Evolutionary conservation across 1,284 basidiomycete genomes (phyloP).

Genomic region (Trametes versicolor): DNA sequence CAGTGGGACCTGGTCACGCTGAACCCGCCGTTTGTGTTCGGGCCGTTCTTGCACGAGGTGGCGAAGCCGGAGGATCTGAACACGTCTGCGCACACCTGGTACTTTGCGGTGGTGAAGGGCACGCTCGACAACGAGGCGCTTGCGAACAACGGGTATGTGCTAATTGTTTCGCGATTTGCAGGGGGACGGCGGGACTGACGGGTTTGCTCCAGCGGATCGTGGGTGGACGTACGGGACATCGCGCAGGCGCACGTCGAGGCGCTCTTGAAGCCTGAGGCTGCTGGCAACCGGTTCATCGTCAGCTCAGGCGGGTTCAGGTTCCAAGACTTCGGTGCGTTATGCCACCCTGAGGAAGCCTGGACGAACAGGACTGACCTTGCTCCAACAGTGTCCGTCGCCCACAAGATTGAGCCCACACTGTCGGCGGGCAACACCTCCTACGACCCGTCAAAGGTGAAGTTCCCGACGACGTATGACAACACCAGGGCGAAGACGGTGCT

Average conservation of each 20-base stretch:
- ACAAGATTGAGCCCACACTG: conserved; percentile 34
- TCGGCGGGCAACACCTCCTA: conserved; percentile 36
- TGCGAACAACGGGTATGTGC: conserved; percentile 12
- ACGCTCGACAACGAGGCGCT: conserved; percentile 30
- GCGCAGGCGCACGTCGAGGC: conserved; percentile 67
- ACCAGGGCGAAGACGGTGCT: conserved; percentile 54
- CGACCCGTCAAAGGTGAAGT: conserved; percentile 42
- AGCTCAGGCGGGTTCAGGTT: conserved; percentile 47
- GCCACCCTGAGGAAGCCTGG: not conserved
- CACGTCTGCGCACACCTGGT: conserved; percentile 54
- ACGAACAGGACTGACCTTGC: not conserved
- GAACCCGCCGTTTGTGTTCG: conserved; percentile 63
- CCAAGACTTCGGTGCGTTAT: conserved; percentile 44
- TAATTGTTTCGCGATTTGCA: not conserved
- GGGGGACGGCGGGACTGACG: not conserved
- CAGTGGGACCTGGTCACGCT: conserved; percentile 65
- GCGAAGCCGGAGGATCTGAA: conserved; percentile 57
- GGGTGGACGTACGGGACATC: conserved; percentile 72
- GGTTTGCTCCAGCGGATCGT: conserved; percentile 38
- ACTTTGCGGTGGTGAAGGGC: conserved; percentile 45
- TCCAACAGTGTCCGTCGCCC: conserved; percentile 23
- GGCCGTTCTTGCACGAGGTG: conserved; percentile 62
- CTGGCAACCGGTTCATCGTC: conserved; percentile 67
- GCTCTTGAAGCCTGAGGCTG: conserved; percentile 62
- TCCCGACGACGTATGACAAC: conserved; percentile 43